A percentile compares a stretch with the other conserved stretches of the same genome.
These are phyloP conservation scores for Pichia scutulata DNA, from an alignment of 805 yeast species.

Conservation along the genomic window DNA sequence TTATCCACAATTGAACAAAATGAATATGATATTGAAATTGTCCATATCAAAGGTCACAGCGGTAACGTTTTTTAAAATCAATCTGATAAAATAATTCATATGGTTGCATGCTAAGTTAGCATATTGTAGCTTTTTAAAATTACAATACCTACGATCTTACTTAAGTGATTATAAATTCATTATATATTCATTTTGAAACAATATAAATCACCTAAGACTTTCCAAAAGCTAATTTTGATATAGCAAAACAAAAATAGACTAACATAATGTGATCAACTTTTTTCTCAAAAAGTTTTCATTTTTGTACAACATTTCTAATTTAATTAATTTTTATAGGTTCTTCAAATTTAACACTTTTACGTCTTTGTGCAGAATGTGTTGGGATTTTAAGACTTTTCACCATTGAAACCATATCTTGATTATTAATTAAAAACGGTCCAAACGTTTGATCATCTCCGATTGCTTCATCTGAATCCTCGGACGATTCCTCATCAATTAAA, in stretches of 20 bases:
- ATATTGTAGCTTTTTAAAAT: too few relatives aligned
- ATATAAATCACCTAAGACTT: too few relatives aligned
- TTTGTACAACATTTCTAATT: too few relatives aligned
- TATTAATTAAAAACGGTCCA: neutral
- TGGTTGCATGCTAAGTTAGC: neutral
- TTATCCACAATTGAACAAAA: neutral
- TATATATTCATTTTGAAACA: too few relatives aligned
- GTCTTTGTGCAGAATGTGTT: slow-evolving; percentile 1
- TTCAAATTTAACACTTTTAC: slow-evolving; percentile 28
- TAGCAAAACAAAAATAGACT: too few relatives aligned
- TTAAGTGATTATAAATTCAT: too few relatives aligned
- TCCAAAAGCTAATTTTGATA: too few relatives aligned
- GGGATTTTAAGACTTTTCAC: slow-evolving; percentile 2
- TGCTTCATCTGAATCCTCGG: slow-evolving; percentile 2
- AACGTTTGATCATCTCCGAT: slow-evolving; percentile 2
- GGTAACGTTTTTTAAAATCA: neutral
- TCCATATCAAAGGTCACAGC: neutral
- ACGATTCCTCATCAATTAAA: slow-evolving; percentile 12
- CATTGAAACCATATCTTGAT: slow-evolving; percentile 2
- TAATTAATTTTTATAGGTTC: slow-evolving; percentile 11
- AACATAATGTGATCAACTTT: too few relatives aligned
- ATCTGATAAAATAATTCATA: neutral
- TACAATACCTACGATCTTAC: too few relatives aligned
- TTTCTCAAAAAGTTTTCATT: too few relatives aligned
- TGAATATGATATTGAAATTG: neutral